Base-by-base conservation (phyloP, 768 basidiomycete genomes). In the Xerocomus potaroensis region DNA sequence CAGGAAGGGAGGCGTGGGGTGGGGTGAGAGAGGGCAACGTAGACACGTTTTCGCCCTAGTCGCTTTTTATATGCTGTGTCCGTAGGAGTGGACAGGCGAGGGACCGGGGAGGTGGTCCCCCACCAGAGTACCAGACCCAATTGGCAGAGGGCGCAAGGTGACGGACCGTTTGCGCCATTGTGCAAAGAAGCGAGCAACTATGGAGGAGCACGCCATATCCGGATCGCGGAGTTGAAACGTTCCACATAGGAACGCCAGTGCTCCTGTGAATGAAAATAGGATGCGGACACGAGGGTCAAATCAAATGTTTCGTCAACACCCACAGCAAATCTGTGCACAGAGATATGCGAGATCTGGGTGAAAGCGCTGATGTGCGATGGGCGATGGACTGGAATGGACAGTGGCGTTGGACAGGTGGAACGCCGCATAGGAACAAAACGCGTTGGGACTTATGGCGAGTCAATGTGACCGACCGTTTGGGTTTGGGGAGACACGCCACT, bases 181-280 rank as follows among this genome's bases (percentile, higher is more conserved):
- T 50, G 56, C 45, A 53, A 55, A 53, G 58, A 56, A 63, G 59
- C 53, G 34, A 43, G 48, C 53, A 48, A 41, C 45, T 43, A 53
- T 49, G 62, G n/a, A 62, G 42, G 45, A 61, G 33, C 41, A 51
- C 52, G 26, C 62, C 55, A 57, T 54, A 64, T 60, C 31, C 26
- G 54, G 59, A 29, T 60, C 63, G 62, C 62, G 62, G 62, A 62
- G 63, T 62, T 58, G 54, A 1, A 63, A 62, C 49, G 41, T 16
- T 34, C 27, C 42, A 33, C 45, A 41, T 32, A n/a, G 35, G 40
- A 42, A 31, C n/a, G n/a, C n/a, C n/a, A n/a, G n/a, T n/a, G n/a
- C n/a, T n/a, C n/a, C n/a, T n/a, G n/a, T 15, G 3, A 37, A 36
- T 21, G 24, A 31, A 27, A 43, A 42, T 48, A 22, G 23, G 27